Evolutionary conservation across 805 yeast species (phyloP), one percentile per base, ranked within the genome.

Genomic region (Candida pseudofarinosa): DNA sequence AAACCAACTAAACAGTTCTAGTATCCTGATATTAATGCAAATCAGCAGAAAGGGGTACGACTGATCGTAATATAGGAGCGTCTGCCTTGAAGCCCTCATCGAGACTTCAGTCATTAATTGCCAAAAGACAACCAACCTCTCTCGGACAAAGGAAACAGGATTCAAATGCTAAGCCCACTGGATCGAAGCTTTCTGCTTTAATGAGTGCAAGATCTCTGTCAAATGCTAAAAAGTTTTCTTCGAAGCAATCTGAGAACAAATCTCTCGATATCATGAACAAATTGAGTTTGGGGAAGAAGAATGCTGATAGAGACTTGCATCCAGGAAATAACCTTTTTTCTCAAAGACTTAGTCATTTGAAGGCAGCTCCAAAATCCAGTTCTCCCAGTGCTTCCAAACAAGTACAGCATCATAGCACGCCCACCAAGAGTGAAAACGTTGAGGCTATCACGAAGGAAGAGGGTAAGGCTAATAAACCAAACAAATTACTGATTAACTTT

Each of bases 121-220:
- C 28, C 28, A 23, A 23, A 10, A 23, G 28, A 23, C 28, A 23
- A 23, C 6, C 6, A 7, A 7, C 28, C 10, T 23, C 28, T 23
- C 28, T 23, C 28, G 10, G 6, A 10, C 28, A 10, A 10, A 6
- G 10, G 6, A 23, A 23, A 23, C 10, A 23, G 10, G 28, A 23
- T 23, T 10, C 10, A 10, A 6, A 30, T 18, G 20, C 43, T 17
- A 46, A 41, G 31, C 37, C 41, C 19, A 28, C 33, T 16, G 34
- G 41, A 16, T 42, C 45, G 12, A 76, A 74, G 49, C 55, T 77
- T 38, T 73, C 77, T 33, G 65, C 65, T 26, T 59, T 78, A 51
- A 80, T 80, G n/a, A 69, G 67, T 49, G 62, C 67, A 35, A 63
- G 73, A 44, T 49, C 49, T 32, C 37, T 39, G n/a, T 35, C 10